Conservation (phyloP, 2,329 filamentous ascomycete species). For the Pezicula rhizophila region DNA sequence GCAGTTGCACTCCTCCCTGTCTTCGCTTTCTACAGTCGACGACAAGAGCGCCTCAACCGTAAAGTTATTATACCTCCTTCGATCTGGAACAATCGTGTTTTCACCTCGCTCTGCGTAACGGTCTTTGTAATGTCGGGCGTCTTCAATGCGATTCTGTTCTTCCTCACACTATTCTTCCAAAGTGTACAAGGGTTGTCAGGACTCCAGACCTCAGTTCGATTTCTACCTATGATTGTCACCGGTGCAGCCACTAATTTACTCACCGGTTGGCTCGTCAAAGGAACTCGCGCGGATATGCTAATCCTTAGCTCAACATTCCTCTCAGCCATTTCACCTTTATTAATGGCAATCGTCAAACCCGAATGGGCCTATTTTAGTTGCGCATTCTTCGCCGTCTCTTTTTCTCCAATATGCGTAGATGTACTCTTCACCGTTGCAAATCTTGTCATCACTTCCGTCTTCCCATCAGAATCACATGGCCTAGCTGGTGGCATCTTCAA, state of each 20-base stretch:
- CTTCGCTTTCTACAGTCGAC: conserved; percentile 22
- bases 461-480: conserved; percentile 50
- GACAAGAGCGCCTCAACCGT: conserved; percentile 19
- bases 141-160: conserved; percentile 24
- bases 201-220: conserved; percentile 28
- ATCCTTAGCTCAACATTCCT: conserved; percentile 32
- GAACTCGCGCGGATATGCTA: conserved; percentile 35
- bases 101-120: conserved; percentile 26
- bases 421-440: conserved; percentile 50
- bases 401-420: conserved; percentile 33
- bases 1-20: conserved; percentile 22
- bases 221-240: conserved; percentile 34
- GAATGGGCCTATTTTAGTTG: conserved; percentile 41
- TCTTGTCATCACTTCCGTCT: conserved; percentile 45
- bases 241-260: conserved; percentile 36
- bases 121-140: conserved; percentile 29
- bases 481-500: conserved; percentile 58
- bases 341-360: conserved; percentile 40
- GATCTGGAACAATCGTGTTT: conserved; percentile 27
- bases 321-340: conserved; percentile 32
- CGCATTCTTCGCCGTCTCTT: conserved; percentile 36
- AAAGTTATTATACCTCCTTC: conserved; percentile 30
- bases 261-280: conserved; percentile 40
- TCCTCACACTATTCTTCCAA: conserved; percentile 23
- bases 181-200: conserved; percentile 12